Percentiles rank a stretch among this genome's conserved stretches.
Evolutionary conservation across 1,139 yeast genomes (phyloP).

Genomic region (Diutina ranongensis): DNA sequence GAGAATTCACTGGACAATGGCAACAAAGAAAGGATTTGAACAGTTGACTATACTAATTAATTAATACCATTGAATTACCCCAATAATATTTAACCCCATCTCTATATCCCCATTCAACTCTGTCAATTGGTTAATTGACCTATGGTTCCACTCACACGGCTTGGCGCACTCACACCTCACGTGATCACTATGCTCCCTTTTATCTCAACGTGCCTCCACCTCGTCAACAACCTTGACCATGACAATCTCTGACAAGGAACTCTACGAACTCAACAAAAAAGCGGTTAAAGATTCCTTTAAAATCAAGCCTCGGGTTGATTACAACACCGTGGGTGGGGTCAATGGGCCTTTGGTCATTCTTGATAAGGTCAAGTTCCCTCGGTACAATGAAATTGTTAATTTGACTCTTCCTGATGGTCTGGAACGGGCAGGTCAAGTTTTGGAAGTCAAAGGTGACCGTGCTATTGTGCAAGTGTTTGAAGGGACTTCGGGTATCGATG

Average conservation of each 20-base stretch:
- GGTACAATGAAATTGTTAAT: constrained; percentile 92
- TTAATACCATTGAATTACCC: no score
- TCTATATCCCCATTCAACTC: no score
- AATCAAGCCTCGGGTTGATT: constrained; percentile 79
- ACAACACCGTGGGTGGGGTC: constrained; percentile 95
- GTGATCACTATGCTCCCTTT: background rate
- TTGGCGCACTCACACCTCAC: background rate
- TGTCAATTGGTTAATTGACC: no score
- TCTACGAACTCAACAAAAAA: constrained; percentile 72
- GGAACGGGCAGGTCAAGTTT: constrained; percentile 90
- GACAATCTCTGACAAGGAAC: constrained; percentile 38
- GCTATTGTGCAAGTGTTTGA: constrained; percentile 98
- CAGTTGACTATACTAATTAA: no score
- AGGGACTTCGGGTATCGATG: constrained; percentile 97
- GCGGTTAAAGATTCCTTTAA: constrained; percentile 89
- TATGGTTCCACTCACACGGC: no score
- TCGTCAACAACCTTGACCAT: background rate
- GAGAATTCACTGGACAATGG: no score
- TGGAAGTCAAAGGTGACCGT: constrained; percentile 93
- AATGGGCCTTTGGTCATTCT: constrained; percentile 96
- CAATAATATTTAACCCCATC: no score
- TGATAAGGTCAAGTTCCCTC: constrained; percentile 93
- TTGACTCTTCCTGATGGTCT: constrained; percentile 94
- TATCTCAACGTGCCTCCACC: background rate
- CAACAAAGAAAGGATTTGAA: no score